phyloP scores from a whole-genome alignment of 2,329 filamentous ascomycete genomes.

The Sarocladium oryzae region DNA sequence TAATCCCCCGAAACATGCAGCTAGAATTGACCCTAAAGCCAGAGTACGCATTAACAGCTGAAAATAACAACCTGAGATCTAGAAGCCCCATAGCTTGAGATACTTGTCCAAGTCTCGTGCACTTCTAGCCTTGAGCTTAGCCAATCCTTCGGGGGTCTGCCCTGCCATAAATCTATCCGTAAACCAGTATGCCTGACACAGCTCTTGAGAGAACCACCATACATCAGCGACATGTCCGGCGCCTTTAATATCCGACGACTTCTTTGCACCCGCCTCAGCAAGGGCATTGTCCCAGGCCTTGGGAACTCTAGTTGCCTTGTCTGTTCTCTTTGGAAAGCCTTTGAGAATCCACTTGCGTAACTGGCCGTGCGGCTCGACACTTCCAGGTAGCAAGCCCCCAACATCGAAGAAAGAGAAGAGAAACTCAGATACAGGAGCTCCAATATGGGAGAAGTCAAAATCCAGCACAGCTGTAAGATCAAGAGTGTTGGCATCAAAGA shows the following conservation, averaged over 20 bases:
- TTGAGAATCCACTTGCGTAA: neutral
- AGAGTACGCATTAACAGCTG: too few species aligned
- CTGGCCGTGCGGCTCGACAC: neutral
- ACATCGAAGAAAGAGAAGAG: constrained; percentile 9
- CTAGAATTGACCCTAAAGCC: too few species aligned
- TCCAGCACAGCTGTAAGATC: constrained; percentile 7
- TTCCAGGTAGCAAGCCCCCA: neutral
- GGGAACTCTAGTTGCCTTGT: neutral
- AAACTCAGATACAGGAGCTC: constrained; percentile 6
- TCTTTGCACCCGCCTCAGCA: neutral
- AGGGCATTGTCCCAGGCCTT: constrained; percentile 4
- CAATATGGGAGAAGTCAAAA: constrained; percentile 11
- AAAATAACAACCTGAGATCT: neutral
- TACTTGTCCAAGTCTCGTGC: neutral
- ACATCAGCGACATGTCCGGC: constrained; percentile 8
- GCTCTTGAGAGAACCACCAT: constrained; percentile 11
- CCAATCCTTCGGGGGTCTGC: constrained; percentile 1
- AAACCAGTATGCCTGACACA: constrained; percentile 10
- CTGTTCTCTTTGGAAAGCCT: neutral
- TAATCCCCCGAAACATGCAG: too few species aligned
- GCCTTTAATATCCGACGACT: neutral
- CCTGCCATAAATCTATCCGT: neutral
- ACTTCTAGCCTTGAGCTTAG: neutral
- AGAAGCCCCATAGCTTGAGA: constrained; percentile 9
- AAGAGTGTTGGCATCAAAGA: constrained; percentile 8